phyloP scores from a whole-genome alignment of 176 grass and related monocot species.

The Elymus sibiricus region DNA sequence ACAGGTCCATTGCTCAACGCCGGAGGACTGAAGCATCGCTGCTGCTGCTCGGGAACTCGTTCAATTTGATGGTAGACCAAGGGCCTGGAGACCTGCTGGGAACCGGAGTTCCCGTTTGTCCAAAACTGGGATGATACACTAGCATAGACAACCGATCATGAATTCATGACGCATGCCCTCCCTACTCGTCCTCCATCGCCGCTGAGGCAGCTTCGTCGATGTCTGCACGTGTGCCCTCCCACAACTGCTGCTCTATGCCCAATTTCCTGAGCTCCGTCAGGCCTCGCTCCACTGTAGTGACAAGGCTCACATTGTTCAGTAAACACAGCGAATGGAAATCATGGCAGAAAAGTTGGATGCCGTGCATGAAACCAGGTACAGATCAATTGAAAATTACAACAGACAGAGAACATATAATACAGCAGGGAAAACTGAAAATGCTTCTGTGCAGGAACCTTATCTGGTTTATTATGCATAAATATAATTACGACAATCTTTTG shows the following conservation, averaged over 20 bases:
- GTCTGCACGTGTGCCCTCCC: slow-evolving; percentile 81
- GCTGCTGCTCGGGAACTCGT: background rate
- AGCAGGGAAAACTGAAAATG: background rate
- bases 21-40: background rate
- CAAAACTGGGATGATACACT: slow-evolving; percentile 37
- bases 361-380: background rate
- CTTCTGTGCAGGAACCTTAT: background rate
- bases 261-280: slow-evolving; percentile 86
- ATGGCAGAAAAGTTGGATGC: background rate
- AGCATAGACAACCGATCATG: background rate
- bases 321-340: background rate
- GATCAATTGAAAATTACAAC: background rate
- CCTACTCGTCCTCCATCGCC: slow-evolving; percentile 42
- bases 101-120: slow-evolving; percentile 24
- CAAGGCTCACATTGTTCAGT: slow-evolving; percentile 18
- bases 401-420: background rate
- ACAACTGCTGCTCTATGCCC: slow-evolving; percentile 79
- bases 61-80: background rate
- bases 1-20: slow-evolving; percentile 25
- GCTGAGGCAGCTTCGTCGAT: slow-evolving; percentile 57
- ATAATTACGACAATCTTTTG: background rate
- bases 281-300: slow-evolving; percentile 88
- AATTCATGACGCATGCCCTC: slow-evolving; percentile 28
- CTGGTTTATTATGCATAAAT: background rate
- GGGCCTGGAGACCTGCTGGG: slow-evolving; percentile 9